Base-by-base conservation (phyloP, 2,329 filamentous ascomycete genomes). In the Fusarium clavum region DNA sequence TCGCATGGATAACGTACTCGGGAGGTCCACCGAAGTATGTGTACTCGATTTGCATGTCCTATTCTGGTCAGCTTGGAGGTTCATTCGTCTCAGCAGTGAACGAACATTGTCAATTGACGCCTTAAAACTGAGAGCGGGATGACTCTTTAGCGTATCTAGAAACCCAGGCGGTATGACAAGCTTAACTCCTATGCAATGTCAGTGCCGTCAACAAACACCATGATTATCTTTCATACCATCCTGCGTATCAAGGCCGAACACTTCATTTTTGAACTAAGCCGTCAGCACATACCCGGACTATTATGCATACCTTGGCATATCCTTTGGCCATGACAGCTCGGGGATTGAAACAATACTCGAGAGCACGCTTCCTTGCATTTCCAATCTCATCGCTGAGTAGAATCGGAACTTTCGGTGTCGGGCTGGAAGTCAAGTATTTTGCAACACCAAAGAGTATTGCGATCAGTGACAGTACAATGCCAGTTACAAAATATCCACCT, bases 41-140 rank as follows among this genome's bases (percentile, higher is more conserved):
- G 13, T 66, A 66, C 14, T 66, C 59, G 1, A 69, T 68, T 59
- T 63, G 64, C 63, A 67, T 67, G 0, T 67, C 65, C 53, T 68
- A 9, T 0, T 0, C 8, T 2, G 3, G 22, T 66, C n/a, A 63
- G 48, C 13, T 5, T 7, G 3, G 8, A 2, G 4, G 1, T 6
- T 10, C 4, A 1, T 5, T 12, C 3, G 6, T 24, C 4, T 6
- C 16, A 14, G 6, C 8, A 8, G 10, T 2, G 6, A 1, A 46
- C 57, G 1, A 9, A 63, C 61, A 3, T 68, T 68, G 2, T 68
- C 59, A 10, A 68, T 68, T 0, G 65, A 68, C 1, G 47, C 47
- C 18, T 68, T 67, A 18, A 68, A 68, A 7, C 65, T 68, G 2
- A 68, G 49, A 0, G 59, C 65, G 0, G 65, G 48, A 10, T 68